These are phyloP conservation scores for Suillus subaureus DNA, from an alignment of 768 basidiomycete species.

Conservation along the genomic window DNA sequence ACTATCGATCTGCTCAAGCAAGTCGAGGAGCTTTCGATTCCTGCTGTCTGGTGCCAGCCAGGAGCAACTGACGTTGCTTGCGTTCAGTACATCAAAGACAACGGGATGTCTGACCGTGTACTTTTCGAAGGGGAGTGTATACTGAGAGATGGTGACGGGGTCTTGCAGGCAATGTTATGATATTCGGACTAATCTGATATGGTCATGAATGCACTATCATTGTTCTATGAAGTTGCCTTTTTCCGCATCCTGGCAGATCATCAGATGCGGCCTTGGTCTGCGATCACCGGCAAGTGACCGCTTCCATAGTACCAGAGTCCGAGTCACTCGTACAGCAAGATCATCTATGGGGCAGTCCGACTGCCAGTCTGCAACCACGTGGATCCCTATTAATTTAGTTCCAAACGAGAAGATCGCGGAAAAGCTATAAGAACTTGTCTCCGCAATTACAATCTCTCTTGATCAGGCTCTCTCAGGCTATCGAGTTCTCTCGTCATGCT, in stretches of 20 bases:
- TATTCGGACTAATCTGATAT: constrained; percentile 11
- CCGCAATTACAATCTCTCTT: no score
- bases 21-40: constrained; percentile 70
- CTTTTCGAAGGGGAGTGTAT: constrained; percentile 85
- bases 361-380: neutral
- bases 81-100: constrained; percentile 62
- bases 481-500: constrained; percentile 2
- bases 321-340: neutral
- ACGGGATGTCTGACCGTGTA: constrained; percentile 65
- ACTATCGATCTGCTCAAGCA: constrained; percentile 69
- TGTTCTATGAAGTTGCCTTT: neutral
- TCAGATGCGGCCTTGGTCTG: neutral
- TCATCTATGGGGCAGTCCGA: neutral
- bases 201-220: neutral
- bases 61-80: constrained; percentile 77
- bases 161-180: constrained; percentile 31
- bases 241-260: neutral
- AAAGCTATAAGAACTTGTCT: neutral
- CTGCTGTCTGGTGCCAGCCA: constrained; percentile 87
- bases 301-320: constrained; percentile 13
- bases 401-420: neutral
- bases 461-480: neutral
- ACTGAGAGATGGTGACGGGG: constrained; percentile 71
- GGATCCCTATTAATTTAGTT: neutral
- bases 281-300: neutral